Evolutionary conservation across 2,329 filamentous ascomycete genomes (phyloP), one percentile per base, ranked within the genome.

Genomic region (Monilinia fructigena): DNA sequence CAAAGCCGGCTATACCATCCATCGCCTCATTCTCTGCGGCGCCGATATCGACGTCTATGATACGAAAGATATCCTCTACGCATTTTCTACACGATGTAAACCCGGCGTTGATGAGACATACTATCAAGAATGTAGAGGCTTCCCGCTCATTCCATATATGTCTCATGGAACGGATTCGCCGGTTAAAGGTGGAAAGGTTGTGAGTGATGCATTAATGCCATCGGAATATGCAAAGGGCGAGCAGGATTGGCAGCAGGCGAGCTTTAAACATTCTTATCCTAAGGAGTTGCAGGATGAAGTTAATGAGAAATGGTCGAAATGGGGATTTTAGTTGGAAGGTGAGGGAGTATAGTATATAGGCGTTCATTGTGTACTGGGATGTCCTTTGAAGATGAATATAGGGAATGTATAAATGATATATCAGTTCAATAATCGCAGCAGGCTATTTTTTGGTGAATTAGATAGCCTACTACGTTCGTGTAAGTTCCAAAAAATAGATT

Each of bases 1-100:
- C 63, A 84, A 83, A 73, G 75, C 75, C 14, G 78, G 79, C 8
- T 77, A 77, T 53, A 75, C 75, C 0, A 80, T 82, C 56, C 79
- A 83, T 65, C 77, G 80, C 0, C 66, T 83, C 8, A 68, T 83
- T 0, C 70, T 84, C 0, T 77, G 82, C 0, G 82, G 82, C 0
- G 80, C 82, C 1, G 82, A 84, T 62, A 80, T 84, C 63, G 81
- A 84, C 59, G 74, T 80, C 0, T 81, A 81, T 68, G 69, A 80
- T 58, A 75, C 74, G 61, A 79, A 79, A 55, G 80, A 83, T 42
- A 78, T 84, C 8, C 79, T 82, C 63, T 84, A 79, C 79, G 82
- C 82, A 0, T 83, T 81, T 66, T 75, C 73, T 18, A 83, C 82
- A 0, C 76, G 81, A 0, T 84, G 82, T 67, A 76, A 81, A 0